Conservation (phyloP, 2,329 filamentous ascomycete species). For the Fusarium udum region DNA sequence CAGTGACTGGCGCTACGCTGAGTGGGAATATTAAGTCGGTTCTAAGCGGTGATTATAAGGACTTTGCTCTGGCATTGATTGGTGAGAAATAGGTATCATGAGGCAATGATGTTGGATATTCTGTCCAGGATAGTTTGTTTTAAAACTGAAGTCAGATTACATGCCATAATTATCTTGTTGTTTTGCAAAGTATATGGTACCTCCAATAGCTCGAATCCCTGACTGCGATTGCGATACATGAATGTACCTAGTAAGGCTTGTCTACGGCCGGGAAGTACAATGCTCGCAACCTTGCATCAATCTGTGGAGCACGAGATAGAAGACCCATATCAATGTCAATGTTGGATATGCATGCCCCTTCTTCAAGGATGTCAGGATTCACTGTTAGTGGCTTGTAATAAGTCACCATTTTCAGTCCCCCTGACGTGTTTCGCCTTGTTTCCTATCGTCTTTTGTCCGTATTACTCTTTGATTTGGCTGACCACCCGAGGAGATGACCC, state of each 20-base stretch:
- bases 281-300: neutral
- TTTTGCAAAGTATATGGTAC: neutral
- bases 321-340: too few species aligned
- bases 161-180: neutral
- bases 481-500: neutral
- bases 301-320: neutral
- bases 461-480: neutral
- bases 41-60: slow-evolving; percentile 44
- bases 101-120: neutral
- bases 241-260: neutral
- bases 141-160: fast-evolving
- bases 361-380: neutral
- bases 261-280: fast-evolving
- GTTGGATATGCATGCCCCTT: neutral
- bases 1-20: slow-evolving; percentile 64
- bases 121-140: fast-evolving
- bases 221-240: neutral
- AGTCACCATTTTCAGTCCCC: neutral
- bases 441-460: neutral
- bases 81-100: slow-evolving; percentile 36
- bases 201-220: neutral
- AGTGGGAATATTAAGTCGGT: slow-evolving; percentile 40
- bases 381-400: neutral
- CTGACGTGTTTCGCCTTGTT: neutral
- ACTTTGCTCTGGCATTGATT: slow-evolving; percentile 44